Conservation (phyloP, 2,329 filamentous ascomycete species). For the Sporothrix variecibatus region DNA sequence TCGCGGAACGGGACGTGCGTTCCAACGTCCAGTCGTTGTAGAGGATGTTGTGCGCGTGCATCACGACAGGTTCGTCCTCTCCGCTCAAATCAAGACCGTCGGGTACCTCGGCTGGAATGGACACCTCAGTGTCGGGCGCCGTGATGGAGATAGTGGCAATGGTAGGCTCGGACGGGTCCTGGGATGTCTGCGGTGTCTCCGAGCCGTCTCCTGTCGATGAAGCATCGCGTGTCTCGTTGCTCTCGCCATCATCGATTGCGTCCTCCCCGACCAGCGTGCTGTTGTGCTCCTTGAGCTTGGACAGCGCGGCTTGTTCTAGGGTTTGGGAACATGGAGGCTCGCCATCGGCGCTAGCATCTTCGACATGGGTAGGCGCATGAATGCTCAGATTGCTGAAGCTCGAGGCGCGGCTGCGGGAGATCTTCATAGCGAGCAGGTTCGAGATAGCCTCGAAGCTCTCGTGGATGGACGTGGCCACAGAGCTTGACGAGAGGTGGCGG, state of each 20-base stretch:
- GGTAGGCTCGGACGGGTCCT: background rate
- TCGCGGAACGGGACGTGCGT: conserved; percentile 83
- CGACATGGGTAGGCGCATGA: background rate
- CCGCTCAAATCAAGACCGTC: conserved; percentile 32
- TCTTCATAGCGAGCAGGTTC: conserved; percentile 21
- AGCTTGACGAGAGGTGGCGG: conserved; percentile 47
- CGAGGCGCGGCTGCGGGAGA: conserved; percentile 45
- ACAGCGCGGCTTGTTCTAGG: background rate
- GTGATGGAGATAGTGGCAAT: conserved; percentile 28
- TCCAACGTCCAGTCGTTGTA: conserved; percentile 67
- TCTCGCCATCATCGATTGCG: conserved; percentile 28
- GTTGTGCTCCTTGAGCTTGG: background rate
- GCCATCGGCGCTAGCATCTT: background rate
- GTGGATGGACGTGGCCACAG: conserved; percentile 42
- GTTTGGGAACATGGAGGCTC: conserved; percentile 4
- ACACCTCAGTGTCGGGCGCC: conserved; percentile 21
- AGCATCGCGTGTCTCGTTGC: conserved; percentile 32
- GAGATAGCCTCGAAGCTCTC: conserved; percentile 40
- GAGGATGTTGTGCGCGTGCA: conserved; percentile 57
- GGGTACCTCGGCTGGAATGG: conserved; percentile 25
- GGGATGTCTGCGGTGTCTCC: conserved; percentile 10
- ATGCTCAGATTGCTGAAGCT: conserved; percentile 40
- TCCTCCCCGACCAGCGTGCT: conserved; percentile 26
- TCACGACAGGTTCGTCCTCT: conserved; percentile 72
- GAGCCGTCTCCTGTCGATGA: background rate